These are phyloP conservation scores for Solanum sejunctum DNA, from an alignment of 257 asterid genomes.

Conservation along the genomic window DNA sequence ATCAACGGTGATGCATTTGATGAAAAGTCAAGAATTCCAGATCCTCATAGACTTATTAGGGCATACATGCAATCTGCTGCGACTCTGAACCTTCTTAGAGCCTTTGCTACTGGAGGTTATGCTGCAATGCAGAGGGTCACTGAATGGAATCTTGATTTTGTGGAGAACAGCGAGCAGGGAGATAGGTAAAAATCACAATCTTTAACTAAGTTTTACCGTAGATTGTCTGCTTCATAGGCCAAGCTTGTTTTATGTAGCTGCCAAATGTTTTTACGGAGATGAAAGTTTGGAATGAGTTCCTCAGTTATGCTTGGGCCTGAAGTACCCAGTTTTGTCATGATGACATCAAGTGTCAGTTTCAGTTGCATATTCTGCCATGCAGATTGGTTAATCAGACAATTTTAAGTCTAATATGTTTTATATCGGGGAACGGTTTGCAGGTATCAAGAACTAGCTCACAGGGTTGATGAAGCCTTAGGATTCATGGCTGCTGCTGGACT, in stretches of 20 bases:
- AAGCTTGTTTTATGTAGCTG: not conserved
- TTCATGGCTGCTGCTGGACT: conserved; percentile 88
- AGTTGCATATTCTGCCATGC: not conserved
- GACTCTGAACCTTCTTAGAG: conserved; percentile 72
- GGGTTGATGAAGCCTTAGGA: conserved; percentile 85
- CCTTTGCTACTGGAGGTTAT: conserved; percentile 84
- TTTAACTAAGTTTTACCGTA: not conserved
- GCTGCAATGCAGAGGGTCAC: conserved; percentile 90
- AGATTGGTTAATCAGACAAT: not conserved
- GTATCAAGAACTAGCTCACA: conserved; percentile 74
- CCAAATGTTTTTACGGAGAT: not conserved
- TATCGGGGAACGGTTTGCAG: conserved; percentile 18
- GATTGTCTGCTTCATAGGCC: not conserved
- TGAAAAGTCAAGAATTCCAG: conserved; percentile 60
- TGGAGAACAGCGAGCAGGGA: conserved; percentile 77
- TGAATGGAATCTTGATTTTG: conserved; percentile 82
- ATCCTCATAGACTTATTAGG: conserved; percentile 71
- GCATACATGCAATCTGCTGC: conserved; percentile 88
- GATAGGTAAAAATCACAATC: conserved; percentile 38
- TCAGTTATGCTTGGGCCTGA: not conserved
- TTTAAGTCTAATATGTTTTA: not conserved
- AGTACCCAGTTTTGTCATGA: not conserved
- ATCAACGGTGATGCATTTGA: conserved; percentile 57
- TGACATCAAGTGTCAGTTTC: not conserved
- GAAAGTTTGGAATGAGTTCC: not conserved